Base-by-base conservation (phyloP, 176 grass and related monocot genomes). In the Lolium multiflorum region DNA sequence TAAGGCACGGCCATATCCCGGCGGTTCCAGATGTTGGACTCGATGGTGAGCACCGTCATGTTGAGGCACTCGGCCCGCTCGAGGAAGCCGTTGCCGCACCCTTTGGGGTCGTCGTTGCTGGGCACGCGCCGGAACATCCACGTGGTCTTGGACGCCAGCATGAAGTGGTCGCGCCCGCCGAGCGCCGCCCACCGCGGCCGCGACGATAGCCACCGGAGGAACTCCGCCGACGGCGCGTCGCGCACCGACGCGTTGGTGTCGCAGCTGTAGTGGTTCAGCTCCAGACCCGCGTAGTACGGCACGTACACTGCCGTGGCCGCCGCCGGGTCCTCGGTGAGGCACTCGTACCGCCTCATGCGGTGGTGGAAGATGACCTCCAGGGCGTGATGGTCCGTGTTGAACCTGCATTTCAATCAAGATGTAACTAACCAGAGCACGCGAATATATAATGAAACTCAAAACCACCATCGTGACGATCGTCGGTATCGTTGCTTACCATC, bases 321-420 rank as follows among this genome's bases (percentile, higher is more conserved):
- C 24, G 84, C 64, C 0, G 81, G 82, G 50, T 91, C 87, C 44
- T 13, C 47, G 38, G 93, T 95, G 15, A 83, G 83, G 85, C 93
- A 95, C 16, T 84, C 85, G 76, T 95, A 95, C 38, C 77, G 91
- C 9, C 83, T 75, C 93, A 95, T 91, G n/a, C 88, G 72, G 76
- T 89, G 84, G 84, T 95, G 91, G 83, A 92, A 91, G 51, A 95
- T 95, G 54, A 95, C 88, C 73, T 95, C 93, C 28, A 95, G 57
- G 3, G 88, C 67, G 83, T 91, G 92, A 18, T 95, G 93, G 56
- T 92, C 85, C 4, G 93, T 95, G 59, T 81, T 82, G 54, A 89
- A 88, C 87, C 61, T 64, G 61, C 24, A 64, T 64, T 14, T 14
- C 12, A 64, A 7, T 64, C 26, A 2, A 60, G 56, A 47, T 50